Conservation (phyloP, 78 protist genomes). For the slime mould (Dictyostelium discoideum) region DNA sequence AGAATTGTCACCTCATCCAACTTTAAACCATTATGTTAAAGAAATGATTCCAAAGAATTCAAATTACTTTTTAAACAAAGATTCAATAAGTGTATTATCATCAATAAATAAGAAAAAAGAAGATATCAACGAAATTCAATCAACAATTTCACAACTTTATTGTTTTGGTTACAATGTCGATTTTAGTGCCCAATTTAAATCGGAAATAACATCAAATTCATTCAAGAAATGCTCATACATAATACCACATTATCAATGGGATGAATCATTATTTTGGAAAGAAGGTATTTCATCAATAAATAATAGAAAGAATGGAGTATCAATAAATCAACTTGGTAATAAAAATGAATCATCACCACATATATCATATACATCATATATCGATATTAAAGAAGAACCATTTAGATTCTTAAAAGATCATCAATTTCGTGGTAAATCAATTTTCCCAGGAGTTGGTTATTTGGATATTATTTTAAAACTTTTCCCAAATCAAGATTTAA, state of each 20-base stretch:
- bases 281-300: not conserved
- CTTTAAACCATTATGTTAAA: not conserved
- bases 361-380: not conserved
- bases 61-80: not conserved
- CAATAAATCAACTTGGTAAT: not conserved
- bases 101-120: not conserved
- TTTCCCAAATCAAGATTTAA: constrained; percentile 3
- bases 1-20: constrained; percentile 38
- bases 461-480: not conserved
- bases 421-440: not conserved
- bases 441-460: constrained; percentile 29
- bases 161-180: not conserved
- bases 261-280: not conserved
- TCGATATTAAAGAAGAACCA: constrained; percentile 8
- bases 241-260: constrained; percentile 30
- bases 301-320: not conserved
- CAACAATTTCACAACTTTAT: constrained; percentile 4
- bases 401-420: constrained; percentile 56
- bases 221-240: not conserved
- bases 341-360: not conserved
- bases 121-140: not conserved
- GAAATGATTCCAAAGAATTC: not conserved
- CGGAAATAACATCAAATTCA: not conserved
- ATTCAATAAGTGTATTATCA: not conserved
- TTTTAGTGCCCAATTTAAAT: not conserved